A percentile compares a stretch with the other conserved stretches of the same genome.
Evolutionary conservation across 805 yeast species (phyloP).

Genomic region (Suhomyces sp.): DNA sequence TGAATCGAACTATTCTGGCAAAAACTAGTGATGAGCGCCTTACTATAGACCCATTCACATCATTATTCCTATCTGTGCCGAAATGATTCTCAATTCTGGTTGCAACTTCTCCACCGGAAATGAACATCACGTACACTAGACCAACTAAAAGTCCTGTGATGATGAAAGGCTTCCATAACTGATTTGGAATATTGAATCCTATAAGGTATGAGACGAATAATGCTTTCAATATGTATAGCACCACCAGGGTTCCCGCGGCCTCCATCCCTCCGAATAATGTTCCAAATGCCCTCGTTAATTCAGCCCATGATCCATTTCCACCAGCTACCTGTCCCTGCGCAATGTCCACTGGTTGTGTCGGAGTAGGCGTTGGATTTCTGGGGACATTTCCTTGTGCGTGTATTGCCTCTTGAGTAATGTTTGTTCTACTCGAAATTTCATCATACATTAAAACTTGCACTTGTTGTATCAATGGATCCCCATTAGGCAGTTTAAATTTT

Average conservation of each 20-base stretch:
- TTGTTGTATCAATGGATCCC: constrained; percentile 23
- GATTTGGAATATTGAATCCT: constrained; percentile 1
- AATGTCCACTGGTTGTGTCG: not conserved
- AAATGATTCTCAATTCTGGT: constrained; percentile 11
- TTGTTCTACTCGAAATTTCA: constrained; percentile 1
- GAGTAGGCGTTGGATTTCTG: not conserved
- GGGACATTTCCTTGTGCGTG: not conserved
- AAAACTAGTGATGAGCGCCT: constrained; percentile 2
- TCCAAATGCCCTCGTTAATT: constrained; percentile 1
- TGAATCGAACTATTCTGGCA: not conserved
- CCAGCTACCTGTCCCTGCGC: not conserved
- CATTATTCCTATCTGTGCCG: not conserved
- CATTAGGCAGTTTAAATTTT: constrained; percentile 10
- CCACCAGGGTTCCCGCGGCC: constrained; percentile 2
- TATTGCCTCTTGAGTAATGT: not conserved
- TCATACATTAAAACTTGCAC: constrained; percentile 20
- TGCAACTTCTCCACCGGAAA: constrained; percentile 13
- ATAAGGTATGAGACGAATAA: constrained; percentile 1
- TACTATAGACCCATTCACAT: not conserved
- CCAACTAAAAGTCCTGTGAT: not conserved
- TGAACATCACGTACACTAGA: constrained; percentile 10
- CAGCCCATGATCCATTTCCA: constrained; percentile 1
- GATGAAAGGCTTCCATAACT: constrained; percentile 1
- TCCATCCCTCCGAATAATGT: constrained; percentile 4
- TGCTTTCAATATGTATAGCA: constrained; percentile 4